Percentiles rank a stretch among this genome's conserved stretches.
These are phyloP conservation scores for Phytophthora tentaculata DNA, from an alignment of 352 stramenopile genomes.

Conservation along the genomic window DNA sequence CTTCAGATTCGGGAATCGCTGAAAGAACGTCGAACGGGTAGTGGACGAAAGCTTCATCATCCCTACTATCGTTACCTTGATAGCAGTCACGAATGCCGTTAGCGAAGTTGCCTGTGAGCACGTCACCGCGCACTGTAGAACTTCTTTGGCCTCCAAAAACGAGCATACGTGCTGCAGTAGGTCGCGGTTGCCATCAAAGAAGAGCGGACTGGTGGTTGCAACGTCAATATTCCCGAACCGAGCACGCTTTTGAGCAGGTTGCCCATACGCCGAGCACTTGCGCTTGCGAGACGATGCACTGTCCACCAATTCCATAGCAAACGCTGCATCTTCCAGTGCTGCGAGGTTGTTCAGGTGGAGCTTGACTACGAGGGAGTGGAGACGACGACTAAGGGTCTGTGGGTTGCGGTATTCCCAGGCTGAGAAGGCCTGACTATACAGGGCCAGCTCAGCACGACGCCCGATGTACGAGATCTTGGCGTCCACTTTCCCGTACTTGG, in stretches of 20 bases:
- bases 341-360: constrained; percentile 64
- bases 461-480: constrained; percentile 69
- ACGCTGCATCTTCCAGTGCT: constrained; percentile 43
- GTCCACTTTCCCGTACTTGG: constrained; percentile 67
- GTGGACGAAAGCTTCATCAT: constrained; percentile 30
- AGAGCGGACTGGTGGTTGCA: constrained; percentile 34
- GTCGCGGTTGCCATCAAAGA: constrained; percentile 57
- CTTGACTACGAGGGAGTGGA: constrained; percentile 68
- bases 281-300: constrained; percentile 25
- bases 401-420: constrained; percentile 61
- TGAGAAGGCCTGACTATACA: constrained; percentile 62
- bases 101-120: constrained; percentile 39
- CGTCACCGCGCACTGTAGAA: constrained; percentile 45
- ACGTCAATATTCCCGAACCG: constrained; percentile 1
- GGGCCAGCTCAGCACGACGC: constrained; percentile 57
- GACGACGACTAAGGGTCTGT: constrained; percentile 57
- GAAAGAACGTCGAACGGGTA: constrained; percentile 37
- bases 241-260: constrained; percentile 21
- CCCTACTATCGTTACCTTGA: constrained; percentile 37
- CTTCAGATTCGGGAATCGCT: constrained; percentile 49
- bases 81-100: constrained; percentile 42
- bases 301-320: constrained; percentile 27
- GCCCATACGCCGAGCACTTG: constrained; percentile 21
- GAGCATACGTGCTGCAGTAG: constrained; percentile 50
- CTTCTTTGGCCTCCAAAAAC: constrained; percentile 43